Evolutionary conservation across 1,284 basidiomycete species (phyloP).

Genomic region (Bondarzewia mesenterica): DNA sequence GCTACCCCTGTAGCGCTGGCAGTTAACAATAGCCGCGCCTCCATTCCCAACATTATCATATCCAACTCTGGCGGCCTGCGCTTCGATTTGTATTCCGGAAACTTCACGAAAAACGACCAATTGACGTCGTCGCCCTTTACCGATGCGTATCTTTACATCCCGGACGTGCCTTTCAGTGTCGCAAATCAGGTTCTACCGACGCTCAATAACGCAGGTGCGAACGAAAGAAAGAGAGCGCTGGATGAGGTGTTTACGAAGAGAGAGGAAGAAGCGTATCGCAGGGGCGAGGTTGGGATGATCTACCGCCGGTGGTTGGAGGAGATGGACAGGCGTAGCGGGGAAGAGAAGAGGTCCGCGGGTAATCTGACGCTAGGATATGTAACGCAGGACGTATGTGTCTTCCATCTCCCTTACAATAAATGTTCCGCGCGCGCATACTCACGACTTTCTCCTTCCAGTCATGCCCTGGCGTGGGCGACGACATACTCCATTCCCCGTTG

Average conservation of each 20-base stretch:
- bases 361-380: slow-evolving; percentile 66
- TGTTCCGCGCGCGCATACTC: neutral
- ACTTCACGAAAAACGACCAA: slow-evolving; percentile 76
- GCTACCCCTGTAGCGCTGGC: slow-evolving; percentile 49
- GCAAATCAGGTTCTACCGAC: slow-evolving; percentile 46
- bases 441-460: slow-evolving; percentile 27
- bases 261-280: slow-evolving; percentile 35
- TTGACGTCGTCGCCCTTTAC: slow-evolving; percentile 62
- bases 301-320: slow-evolving; percentile 49
- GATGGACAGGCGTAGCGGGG: slow-evolving; percentile 35
- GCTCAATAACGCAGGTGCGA: slow-evolving; percentile 36
- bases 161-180: slow-evolving; percentile 37
- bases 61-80: slow-evolving; percentile 70
- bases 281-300: slow-evolving; percentile 41
- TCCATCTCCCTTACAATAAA: neutral
- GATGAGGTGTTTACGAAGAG: slow-evolving; percentile 18
- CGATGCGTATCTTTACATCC: slow-evolving; percentile 53
- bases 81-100: slow-evolving; percentile 62
- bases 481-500: slow-evolving; percentile 50
- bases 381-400: slow-evolving; percentile 52
- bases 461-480: slow-evolving; percentile 68
- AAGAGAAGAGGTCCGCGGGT: slow-evolving; percentile 27
- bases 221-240: slow-evolving; percentile 22
- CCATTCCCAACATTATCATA: slow-evolving; percentile 61
- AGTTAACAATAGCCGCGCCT: slow-evolving; percentile 52